A percentile compares a stretch with the other conserved stretches of the same genome.
Conservation (phyloP, 805 yeast genomes). For the Scheffersomyces spartinae region DNA sequence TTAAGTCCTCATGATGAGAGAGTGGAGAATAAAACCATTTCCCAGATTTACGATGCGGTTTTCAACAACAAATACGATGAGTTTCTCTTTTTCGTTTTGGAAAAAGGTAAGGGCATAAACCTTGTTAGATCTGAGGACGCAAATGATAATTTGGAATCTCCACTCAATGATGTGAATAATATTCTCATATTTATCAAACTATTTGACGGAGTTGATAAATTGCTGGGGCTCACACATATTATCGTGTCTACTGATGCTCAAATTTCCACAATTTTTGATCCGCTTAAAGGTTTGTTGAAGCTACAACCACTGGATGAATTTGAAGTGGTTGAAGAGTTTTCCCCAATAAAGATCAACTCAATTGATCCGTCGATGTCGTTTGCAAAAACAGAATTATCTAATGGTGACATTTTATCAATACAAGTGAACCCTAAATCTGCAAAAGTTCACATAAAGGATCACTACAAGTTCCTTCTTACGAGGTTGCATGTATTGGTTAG, state of each 20-base stretch:
- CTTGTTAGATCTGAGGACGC: slow-evolving; percentile 8
- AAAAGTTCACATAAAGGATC: too few species aligned
- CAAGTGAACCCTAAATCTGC: slow-evolving; percentile 10
- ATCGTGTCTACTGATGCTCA: slow-evolving; percentile 37
- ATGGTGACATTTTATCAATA: slow-evolving; percentile 54
- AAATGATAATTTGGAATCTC: slow-evolving; percentile 8
- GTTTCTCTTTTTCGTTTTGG: slow-evolving; percentile 58
- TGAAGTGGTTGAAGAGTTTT: slow-evolving; percentile 48
- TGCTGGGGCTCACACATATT: slow-evolving; percentile 57
- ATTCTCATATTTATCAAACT: slow-evolving; percentile 41
- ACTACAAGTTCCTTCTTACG: slow-evolving; percentile 45
- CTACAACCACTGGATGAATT: slow-evolving; percentile 22
- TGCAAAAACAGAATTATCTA: slow-evolving; percentile 45
- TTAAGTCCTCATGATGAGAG: too few species aligned
- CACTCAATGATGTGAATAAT: slow-evolving; percentile 1
- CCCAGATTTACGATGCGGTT: slow-evolving; percentile 36
- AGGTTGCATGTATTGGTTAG: slow-evolving; percentile 48
- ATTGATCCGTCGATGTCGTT: slow-evolving; percentile 31
- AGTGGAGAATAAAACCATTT: slow-evolving; percentile 30
- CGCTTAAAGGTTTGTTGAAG: slow-evolving; percentile 30
- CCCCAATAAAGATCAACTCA: slow-evolving; percentile 38
- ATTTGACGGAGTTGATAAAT: slow-evolving; percentile 46
- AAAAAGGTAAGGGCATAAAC: slow-evolving; percentile 26
- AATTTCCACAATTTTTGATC: slow-evolving; percentile 28
- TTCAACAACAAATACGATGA: slow-evolving; percentile 37